Percentiles rank a stretch among this genome's conserved stretches.
phyloP scores from a whole-genome alignment of 345 rosid genomes.

The Populus simonii region DNA sequence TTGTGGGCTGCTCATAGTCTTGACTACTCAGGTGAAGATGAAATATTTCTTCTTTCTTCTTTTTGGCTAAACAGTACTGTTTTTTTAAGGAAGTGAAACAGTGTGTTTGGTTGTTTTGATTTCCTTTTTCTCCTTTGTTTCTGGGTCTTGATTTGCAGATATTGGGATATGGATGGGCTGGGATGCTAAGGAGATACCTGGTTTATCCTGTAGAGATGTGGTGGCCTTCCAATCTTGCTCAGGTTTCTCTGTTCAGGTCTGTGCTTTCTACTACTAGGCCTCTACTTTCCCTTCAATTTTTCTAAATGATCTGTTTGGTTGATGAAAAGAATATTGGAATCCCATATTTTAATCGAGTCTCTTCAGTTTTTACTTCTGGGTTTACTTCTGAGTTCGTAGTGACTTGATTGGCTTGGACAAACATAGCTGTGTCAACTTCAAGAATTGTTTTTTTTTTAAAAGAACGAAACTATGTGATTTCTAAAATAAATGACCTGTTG shows the following conservation, averaged over 20 bases:
- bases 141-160: constrained; percentile 40
- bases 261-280: not conserved
- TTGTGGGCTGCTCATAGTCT: constrained; percentile 73
- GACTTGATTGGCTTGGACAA: too few species aligned
- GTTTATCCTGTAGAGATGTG: constrained; percentile 99
- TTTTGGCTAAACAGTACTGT: not conserved
- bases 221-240: constrained; percentile 99
- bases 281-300: not conserved
- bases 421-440: too few species aligned
- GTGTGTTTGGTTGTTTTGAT: not conserved
- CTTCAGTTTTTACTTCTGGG: not conserved
- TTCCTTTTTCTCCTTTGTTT: not conserved
- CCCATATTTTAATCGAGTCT: not conserved
- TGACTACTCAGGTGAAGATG: constrained; percentile 72
- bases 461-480: too few species aligned
- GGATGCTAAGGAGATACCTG: constrained; percentile 86
- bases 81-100: not conserved
- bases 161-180: constrained; percentile 99
- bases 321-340: constrained; percentile 22
- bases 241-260: constrained; percentile 96
- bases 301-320: constrained; percentile 12
- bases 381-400: too few species aligned
- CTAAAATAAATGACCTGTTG: too few species aligned
- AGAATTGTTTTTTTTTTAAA: too few species aligned
- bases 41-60: not conserved